A percentile compares a stretch with the other conserved stretches of the same genome.
Conservation (phyloP, 805 yeast species). For the Starmerella vaccinii region DNA sequence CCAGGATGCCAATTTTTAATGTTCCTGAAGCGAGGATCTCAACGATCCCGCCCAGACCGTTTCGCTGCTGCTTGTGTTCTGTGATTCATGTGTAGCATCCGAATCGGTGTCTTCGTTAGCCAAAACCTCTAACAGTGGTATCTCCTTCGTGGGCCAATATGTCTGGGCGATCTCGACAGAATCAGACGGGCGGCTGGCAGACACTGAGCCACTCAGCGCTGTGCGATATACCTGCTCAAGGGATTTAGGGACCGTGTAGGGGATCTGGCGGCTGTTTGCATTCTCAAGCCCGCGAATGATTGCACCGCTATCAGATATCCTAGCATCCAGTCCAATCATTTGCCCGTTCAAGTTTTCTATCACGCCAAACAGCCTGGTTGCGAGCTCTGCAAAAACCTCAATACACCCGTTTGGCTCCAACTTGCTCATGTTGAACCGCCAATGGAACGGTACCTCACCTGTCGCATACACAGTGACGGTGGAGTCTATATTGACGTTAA, state of each 20-base stretch:
- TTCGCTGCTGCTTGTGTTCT: not conserved
- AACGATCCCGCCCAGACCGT: not conserved
- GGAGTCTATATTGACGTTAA: not conserved
- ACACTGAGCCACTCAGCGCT: not conserved
- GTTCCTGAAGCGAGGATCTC: not conserved
- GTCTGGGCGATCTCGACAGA: not conserved
- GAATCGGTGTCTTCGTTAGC: constrained; percentile 1
- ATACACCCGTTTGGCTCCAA: not conserved
- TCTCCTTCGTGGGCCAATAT: not conserved
- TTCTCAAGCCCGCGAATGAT: constrained; percentile 12
- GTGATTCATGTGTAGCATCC: constrained; percentile 6
- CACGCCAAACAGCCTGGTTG: constrained; percentile 1
- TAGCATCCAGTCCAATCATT: not conserved
- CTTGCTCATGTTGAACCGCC: constrained; percentile 4
- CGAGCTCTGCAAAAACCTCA: not conserved
- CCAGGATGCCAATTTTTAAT: no score
- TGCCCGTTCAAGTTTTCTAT: not conserved
- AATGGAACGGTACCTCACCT: not conserved
- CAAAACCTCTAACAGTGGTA: not conserved
- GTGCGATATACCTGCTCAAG: constrained; percentile 1
- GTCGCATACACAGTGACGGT: not conserved
- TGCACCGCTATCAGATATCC: constrained; percentile 1
- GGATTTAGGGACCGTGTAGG: constrained; percentile 8
- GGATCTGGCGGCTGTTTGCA: constrained; percentile 11
- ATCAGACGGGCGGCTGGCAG: not conserved